These are phyloP conservation scores for Gymnopus androsaceus DNA, from an alignment of 1,284 basidiomycete species.

Conservation along the genomic window DNA sequence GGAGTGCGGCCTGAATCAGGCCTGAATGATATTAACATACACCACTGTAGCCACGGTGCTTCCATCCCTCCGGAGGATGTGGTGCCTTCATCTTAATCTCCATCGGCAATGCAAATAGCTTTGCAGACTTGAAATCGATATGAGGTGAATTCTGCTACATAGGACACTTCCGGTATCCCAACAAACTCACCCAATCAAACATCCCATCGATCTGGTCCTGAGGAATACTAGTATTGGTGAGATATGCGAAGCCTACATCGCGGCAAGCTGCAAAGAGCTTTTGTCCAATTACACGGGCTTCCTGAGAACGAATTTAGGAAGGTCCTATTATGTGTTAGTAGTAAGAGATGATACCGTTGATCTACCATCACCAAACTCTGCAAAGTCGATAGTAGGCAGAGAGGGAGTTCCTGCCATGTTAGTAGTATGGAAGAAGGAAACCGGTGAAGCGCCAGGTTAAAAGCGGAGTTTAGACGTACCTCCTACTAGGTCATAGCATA, in stretches of 20 bases:
- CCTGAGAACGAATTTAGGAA: slow-evolving; percentile 30
- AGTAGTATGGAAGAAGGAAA: too few relatives aligned
- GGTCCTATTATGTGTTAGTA: background rate
- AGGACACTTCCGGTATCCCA: background rate
- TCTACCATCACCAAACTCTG: slow-evolving; percentile 48
- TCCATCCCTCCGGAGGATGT: slow-evolving; percentile 54
- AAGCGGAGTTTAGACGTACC: too few relatives aligned
- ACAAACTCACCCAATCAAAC: slow-evolving; percentile 48
- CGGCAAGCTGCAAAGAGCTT: slow-evolving; percentile 47
- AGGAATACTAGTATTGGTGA: slow-evolving; percentile 56
- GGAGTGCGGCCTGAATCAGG: slow-evolving; percentile 15
- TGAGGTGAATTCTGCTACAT: background rate
- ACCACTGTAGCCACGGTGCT: slow-evolving; percentile 48
- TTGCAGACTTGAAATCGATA: slow-evolving; percentile 40
- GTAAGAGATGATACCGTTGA: slow-evolving; percentile 6
- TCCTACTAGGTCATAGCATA: too few relatives aligned
- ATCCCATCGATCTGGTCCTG: slow-evolving; percentile 48
- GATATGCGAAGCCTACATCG: slow-evolving; percentile 59
- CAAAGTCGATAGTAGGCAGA: slow-evolving; percentile 33
- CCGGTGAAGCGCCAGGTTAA: too few relatives aligned
- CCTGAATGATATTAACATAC: background rate
- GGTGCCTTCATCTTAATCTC: slow-evolving; percentile 58
- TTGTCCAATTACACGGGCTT: slow-evolving; percentile 53
- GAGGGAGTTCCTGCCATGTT: too few relatives aligned
- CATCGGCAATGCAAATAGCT: slow-evolving; percentile 52